These are phyloP conservation scores for Priceomyces medius DNA, from an alignment of 805 yeast genomes.

Conservation along the genomic window DNA sequence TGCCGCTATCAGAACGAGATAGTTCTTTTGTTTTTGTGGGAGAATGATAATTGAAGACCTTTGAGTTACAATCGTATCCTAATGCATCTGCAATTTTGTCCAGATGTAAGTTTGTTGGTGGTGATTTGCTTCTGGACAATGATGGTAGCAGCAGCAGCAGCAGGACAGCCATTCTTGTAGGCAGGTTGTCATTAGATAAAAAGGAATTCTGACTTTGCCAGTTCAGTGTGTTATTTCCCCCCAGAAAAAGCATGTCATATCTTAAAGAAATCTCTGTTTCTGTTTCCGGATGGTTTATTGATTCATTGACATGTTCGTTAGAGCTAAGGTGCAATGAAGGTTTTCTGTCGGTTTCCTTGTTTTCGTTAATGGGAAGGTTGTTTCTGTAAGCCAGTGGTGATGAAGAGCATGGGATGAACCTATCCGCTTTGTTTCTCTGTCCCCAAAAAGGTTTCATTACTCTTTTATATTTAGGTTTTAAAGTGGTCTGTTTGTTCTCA, in stretches of 20 bases:
- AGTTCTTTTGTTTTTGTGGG: conserved; percentile 3
- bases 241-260: conserved; percentile 17
- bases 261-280: conserved; percentile 14
- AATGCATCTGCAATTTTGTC: conserved; percentile 51
- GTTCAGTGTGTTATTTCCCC: background rate
- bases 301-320: background rate
- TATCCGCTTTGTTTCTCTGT: conserved; percentile 6
- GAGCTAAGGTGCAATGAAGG: background rate
- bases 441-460: background rate
- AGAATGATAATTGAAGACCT: conserved; percentile 39
- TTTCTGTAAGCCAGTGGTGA: conserved; percentile 16
- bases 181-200: background rate
- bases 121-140: background rate
- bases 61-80: conserved; percentile 38
- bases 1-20: background rate
- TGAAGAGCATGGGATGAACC: conserved; percentile 18
- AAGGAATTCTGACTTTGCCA: background rate
- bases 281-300: background rate
- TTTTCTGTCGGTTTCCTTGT: background rate
- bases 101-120: conserved; percentile 21
- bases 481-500: background rate
- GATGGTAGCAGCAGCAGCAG: background rate
- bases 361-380: background rate
- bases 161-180: background rate
- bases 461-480: background rate